phyloP scores from a whole-genome alignment of 306 rosid species.

The Malus sylvestris region DNA sequence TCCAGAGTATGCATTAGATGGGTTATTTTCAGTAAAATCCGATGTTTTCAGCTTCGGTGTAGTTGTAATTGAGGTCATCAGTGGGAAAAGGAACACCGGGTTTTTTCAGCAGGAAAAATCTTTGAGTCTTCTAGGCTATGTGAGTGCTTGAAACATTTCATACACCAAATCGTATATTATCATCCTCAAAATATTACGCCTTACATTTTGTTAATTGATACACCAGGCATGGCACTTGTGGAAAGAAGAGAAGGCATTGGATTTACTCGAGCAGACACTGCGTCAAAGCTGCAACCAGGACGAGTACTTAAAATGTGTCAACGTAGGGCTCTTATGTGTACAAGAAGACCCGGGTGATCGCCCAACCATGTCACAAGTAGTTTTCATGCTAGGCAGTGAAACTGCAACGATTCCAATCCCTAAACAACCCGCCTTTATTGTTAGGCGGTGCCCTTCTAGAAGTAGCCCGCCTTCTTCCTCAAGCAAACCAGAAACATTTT shows the following conservation, averaged over 20 bases:
- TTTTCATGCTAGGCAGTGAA: constrained; percentile 64
- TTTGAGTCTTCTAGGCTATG: constrained; percentile 66
- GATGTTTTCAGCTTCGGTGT: constrained; percentile 71
- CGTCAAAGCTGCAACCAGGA: constrained; percentile 37
- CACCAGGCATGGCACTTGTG: constrained; percentile 64
- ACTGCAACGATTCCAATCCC: constrained; percentile 51
- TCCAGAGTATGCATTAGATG: constrained; percentile 70
- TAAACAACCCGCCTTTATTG: constrained; percentile 58
- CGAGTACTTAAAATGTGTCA: constrained; percentile 51
- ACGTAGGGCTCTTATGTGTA: constrained; percentile 55
- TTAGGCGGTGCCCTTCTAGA: constrained; percentile 62
- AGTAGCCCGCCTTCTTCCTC: constrained; percentile 64
- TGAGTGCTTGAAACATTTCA: constrained; percentile 14
- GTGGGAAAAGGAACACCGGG: constrained; percentile 64
- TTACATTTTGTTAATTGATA: background rate
- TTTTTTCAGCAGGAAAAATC: constrained; percentile 49
- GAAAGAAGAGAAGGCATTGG: constrained; percentile 52
- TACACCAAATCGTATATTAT: background rate
- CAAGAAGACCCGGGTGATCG: constrained; percentile 71
- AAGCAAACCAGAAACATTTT: constrained; percentile 56
- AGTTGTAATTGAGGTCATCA: constrained; percentile 56
- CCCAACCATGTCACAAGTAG: constrained; percentile 58
- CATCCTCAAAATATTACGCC: background rate
- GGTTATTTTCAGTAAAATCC: constrained; percentile 55
- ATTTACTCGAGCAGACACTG: constrained; percentile 47